Evolutionary conservation across 1,284 basidiomycete genomes (phyloP).

Genomic region (Cryptococcus sp.): DNA sequence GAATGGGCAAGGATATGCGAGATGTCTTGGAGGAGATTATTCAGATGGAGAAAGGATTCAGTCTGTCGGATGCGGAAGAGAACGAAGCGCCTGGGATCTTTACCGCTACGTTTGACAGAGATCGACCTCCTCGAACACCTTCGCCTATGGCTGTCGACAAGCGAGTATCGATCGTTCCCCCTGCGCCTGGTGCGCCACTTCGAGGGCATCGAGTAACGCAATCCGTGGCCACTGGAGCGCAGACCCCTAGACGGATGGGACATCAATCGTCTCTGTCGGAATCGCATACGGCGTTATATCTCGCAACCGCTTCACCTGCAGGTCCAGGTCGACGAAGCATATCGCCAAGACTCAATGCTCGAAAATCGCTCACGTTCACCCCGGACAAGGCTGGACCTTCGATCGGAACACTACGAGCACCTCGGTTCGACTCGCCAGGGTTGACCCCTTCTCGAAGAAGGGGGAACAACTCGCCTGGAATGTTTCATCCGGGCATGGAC

Average conservation of each 20-base stretch:
- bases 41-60: slow-evolving; percentile 44
- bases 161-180: slow-evolving; percentile 4
- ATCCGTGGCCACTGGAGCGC: slow-evolving; percentile 2
- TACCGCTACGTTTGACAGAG: slow-evolving; percentile 25
- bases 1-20: slow-evolving; percentile 42
- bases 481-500: slow-evolving; percentile 33
- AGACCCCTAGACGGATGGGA: slow-evolving; percentile 18
- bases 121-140: slow-evolving; percentile 33
- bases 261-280: slow-evolving; percentile 42
- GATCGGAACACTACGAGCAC: slow-evolving; percentile 11
- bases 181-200: slow-evolving; percentile 24
- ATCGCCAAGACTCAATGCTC: slow-evolving; percentile 28
- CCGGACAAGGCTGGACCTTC: slow-evolving; percentile 33
- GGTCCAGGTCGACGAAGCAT: slow-evolving; percentile 24
- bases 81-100: slow-evolving; percentile 15
- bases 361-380: slow-evolving; percentile 34
- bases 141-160: slow-evolving; percentile 19
- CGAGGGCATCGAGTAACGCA: slow-evolving; percentile 21
- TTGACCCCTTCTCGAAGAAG: slow-evolving; percentile 19
- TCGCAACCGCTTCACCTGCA: slow-evolving; percentile 39
- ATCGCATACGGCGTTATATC: slow-evolving; percentile 42
- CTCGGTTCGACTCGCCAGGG: slow-evolving; percentile 20
- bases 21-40: slow-evolving; percentile 47
- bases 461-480: slow-evolving; percentile 21
- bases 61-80: slow-evolving; percentile 27